A percentile compares a stretch with the other conserved stretches of the same genome.
Conservation (phyloP, 345 rosid species). For the Corchorus olitorius region DNA sequence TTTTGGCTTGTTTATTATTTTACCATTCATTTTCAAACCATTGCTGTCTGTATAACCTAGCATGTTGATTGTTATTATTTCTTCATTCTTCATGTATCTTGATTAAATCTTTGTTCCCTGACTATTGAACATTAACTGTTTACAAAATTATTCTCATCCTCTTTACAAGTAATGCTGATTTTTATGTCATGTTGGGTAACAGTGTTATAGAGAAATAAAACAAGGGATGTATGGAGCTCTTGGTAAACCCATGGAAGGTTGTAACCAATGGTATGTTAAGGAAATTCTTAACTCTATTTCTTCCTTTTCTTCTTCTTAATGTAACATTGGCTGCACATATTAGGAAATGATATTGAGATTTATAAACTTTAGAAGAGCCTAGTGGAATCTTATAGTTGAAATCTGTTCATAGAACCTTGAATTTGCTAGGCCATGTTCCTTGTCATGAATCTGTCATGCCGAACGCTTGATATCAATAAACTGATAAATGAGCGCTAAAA, state of each 20-base stretch:
- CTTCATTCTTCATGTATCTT: neutral
- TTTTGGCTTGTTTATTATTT: neutral
- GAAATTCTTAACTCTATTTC: neutral
- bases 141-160: no score
- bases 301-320: neutral
- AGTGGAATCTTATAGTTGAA: neutral
- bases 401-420: no score
- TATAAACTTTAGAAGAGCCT: neutral
- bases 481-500: neutral
- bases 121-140: neutral
- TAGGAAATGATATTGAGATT: neutral
- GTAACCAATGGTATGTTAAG: slow-evolving; percentile 67
- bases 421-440: neutral
- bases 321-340: neutral
- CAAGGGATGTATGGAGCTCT: slow-evolving; percentile 68
- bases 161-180: neutral
- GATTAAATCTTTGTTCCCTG: neutral
- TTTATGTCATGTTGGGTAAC: slow-evolving; percentile 11
- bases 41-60: neutral
- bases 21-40: neutral
- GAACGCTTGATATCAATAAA: no score
- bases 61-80: neutral
- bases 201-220: slow-evolving; percentile 73
- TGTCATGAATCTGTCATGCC: neutral
- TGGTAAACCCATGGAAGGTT: slow-evolving; percentile 81